Evolutionary conservation across 202 grass and related monocot species (phyloP).

Genomic region (Digitaria exilis): DNA sequence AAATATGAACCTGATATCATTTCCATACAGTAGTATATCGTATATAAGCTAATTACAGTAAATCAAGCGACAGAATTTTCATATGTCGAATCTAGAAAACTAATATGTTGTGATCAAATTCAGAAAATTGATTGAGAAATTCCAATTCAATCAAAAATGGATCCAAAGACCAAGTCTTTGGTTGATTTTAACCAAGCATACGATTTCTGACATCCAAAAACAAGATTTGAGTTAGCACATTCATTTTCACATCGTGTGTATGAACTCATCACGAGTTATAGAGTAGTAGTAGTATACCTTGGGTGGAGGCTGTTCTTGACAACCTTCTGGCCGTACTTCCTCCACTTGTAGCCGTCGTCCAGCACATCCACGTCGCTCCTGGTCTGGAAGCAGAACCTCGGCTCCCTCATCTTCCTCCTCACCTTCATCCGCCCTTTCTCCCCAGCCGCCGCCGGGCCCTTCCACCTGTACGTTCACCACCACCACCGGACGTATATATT

Average conservation of each 20-base stretch:
- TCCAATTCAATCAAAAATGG: background rate
- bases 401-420: slow-evolving; percentile 97
- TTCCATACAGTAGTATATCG: background rate
- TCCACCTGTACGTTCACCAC: slow-evolving; percentile 65
- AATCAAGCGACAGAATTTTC: background rate
- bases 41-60: background rate
- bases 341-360: slow-evolving; percentile 98
- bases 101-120: no score
- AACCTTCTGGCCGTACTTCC: slow-evolving; percentile 98
- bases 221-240: slow-evolving; percentile 10
- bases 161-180: background rate
- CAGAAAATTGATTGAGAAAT: background rate
- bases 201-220: background rate
- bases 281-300: slow-evolving; percentile 70
- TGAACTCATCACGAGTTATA: background rate
- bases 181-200: background rate
- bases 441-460: slow-evolving; percentile 38
- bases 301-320: slow-evolving; percentile 99
- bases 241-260: background rate
- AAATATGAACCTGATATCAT: background rate
- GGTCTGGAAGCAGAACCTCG: slow-evolving; percentile 98
- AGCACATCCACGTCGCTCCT: slow-evolving; percentile 95
- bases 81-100: no score
- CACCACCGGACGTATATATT: background rate
- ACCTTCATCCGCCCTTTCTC: slow-evolving; percentile 88